A percentile compares a stretch with the other conserved stretches of the same genome.
These are phyloP conservation scores for Fusarium mundagurra DNA, from an alignment of 2,329 filamentous ascomycete species.

Conservation along the genomic window DNA sequence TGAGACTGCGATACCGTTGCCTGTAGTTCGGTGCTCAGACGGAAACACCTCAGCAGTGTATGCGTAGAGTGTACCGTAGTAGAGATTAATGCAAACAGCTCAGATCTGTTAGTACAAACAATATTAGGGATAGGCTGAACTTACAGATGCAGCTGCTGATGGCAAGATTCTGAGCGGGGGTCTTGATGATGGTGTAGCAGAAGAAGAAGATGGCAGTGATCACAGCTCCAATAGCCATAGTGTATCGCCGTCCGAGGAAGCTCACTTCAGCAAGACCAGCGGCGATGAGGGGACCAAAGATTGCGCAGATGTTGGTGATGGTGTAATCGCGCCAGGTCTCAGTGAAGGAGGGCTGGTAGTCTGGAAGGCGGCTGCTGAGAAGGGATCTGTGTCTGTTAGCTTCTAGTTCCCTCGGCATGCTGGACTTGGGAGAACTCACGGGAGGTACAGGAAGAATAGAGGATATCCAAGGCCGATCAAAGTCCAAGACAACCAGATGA, in stretches of 20 bases:
- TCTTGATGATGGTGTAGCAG: not conserved
- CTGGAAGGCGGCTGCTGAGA: not conserved
- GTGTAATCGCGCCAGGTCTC: not conserved
- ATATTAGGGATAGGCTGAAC: accelerated
- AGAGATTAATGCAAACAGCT: constrained; percentile 74
- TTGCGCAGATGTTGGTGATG: not conserved
- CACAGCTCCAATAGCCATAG: not conserved
- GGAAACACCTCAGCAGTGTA: constrained; percentile 72
- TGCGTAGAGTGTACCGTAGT: constrained; percentile 75
- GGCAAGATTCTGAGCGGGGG: not conserved
- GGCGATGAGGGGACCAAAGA: not conserved
- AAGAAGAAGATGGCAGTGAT: not conserved
- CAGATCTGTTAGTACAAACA: accelerated
- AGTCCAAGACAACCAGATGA: constrained; percentile 34
- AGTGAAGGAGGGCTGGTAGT: not conserved
- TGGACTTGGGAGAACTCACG: constrained; percentile 48
- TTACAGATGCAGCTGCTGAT: not conserved
- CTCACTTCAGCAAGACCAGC: not conserved
- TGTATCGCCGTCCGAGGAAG: not conserved
- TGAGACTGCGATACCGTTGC: constrained; percentile 56
- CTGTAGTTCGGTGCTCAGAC: constrained; percentile 71
- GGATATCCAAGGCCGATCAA: constrained; percentile 78
- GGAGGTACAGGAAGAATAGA: constrained; percentile 78
- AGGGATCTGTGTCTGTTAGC: not conserved
- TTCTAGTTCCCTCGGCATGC: accelerated